Evolutionary conservation across 495 filamentous ascomycete genomes (phyloP).

Genomic region (Xylaria castorea): DNA sequence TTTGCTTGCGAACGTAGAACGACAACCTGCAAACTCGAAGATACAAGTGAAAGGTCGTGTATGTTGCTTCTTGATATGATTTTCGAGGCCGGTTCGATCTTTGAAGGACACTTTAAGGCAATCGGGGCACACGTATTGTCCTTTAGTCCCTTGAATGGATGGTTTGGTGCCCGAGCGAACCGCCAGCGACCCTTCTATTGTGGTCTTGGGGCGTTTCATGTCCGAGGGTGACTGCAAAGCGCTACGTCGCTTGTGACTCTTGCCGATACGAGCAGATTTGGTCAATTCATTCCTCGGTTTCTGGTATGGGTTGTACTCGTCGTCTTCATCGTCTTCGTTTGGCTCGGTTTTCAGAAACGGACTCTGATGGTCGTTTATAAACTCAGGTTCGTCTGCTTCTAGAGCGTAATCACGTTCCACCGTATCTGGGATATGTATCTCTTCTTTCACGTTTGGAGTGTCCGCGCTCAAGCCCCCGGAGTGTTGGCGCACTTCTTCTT

Average conservation of each 20-base stretch:
- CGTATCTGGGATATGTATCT: conserved; percentile 38
- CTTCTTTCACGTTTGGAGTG: conserved; percentile 40
- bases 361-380: conserved; percentile 27
- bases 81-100: conserved; percentile 48
- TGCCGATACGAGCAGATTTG: conserved; percentile 25
- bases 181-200: conserved; percentile 18
- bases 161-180: conserved; percentile 28
- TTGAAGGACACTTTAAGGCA: conserved; percentile 46
- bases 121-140: conserved; percentile 32
- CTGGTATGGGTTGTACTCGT: conserved; percentile 35
- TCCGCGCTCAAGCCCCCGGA: conserved; percentile 34
- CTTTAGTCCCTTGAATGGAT: conserved; percentile 37
- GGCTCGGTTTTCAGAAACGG: conserved; percentile 25
- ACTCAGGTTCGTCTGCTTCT: conserved; percentile 23
- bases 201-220: conserved; percentile 35
- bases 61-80: conserved; percentile 59
- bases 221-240: conserved; percentile 29
- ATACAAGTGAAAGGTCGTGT: conserved; percentile 78
- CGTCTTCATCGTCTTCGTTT: conserved; percentile 27
- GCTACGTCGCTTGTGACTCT: conserved; percentile 35
- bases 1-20: conserved; percentile 78
- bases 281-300: conserved; percentile 28
- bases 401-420: conserved; percentile 29
- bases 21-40: conserved; percentile 77
- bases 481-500: conserved; percentile 21